phyloP scores from a whole-genome alignment of 768 basidiomycete genomes.

The Serendipita vermifera region DNA sequence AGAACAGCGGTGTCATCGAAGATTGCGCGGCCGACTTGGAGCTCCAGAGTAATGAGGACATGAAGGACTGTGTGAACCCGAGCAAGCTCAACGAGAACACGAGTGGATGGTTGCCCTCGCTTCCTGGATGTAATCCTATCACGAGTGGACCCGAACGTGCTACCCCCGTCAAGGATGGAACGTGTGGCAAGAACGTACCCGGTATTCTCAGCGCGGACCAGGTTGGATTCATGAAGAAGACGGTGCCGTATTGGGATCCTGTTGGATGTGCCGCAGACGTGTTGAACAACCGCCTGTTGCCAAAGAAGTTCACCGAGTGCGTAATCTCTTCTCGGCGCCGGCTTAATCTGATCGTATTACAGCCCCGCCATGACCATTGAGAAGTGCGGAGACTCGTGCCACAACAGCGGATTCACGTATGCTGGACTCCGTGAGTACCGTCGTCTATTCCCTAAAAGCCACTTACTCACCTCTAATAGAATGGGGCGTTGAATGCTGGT shows the following conservation, averaged over 20 bases:
- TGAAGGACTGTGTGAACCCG: conserved; percentile 14
- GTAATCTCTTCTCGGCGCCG: no score
- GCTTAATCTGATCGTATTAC: no score
- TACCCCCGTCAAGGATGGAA: not conserved
- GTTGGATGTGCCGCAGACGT: conserved; percentile 12
- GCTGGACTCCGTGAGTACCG: conserved; percentile 22
- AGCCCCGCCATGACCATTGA: conserved; percentile 22
- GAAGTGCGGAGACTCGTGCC: conserved; percentile 21
- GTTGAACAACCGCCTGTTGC: not conserved
- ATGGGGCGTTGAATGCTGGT: conserved; percentile 24
- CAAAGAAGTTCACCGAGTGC: not conserved
- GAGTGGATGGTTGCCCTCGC: conserved; percentile 11
- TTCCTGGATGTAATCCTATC: conserved; percentile 20
- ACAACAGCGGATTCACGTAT: conserved; percentile 22
- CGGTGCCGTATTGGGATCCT: conserved; percentile 7
- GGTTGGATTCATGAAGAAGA: conserved; percentile 2
- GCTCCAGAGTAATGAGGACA: conserved; percentile 11
- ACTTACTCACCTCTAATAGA: not conserved
- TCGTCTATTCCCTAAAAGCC: not conserved
- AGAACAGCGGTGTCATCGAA: conserved; percentile 17
- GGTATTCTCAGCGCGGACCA: not conserved
- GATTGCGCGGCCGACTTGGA: conserved; percentile 17
- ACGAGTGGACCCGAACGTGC: conserved; percentile 9
- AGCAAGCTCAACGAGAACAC: conserved; percentile 16
- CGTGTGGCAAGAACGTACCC: not conserved